Base-by-base conservation (phyloP, 116 monocot species). In the Cymodocea nodosa region DNA sequence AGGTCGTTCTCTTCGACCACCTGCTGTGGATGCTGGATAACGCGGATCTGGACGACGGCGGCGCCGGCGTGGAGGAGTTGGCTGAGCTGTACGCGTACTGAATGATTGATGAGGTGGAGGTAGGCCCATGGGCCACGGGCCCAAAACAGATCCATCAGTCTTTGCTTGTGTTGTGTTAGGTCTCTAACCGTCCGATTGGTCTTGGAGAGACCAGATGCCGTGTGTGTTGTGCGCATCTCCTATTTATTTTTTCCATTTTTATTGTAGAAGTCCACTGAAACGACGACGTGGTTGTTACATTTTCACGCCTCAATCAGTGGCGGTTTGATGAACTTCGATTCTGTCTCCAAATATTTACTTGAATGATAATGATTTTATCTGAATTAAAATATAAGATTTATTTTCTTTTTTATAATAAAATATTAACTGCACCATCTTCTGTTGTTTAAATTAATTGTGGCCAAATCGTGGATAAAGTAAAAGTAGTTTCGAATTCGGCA, bases 21-120 rank as follows among this genome's bases (percentile, higher is more conserved):
- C 79, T 93, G 0, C 73, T 93, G 48, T 93, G 93, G 93, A 88
- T 93, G 88, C 71, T 93, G 25, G 85, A 93, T 56, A 93, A 85
- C 69, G 75, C 73, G 0, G 76, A 79, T 36, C 72, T 62, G 0
- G 78, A 72, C 23, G 70, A 53, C 11, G 74, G n/a, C 11, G 74
- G n/a, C 54, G 63, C 30, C 5, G 92, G 64, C 13, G 87, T 51
- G 70, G 59, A 76, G 77, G 89, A 89, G 72, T 62, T 89, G 48
- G 78, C 80, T 5, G 52, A 70, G 51, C 79, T 87, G 35, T 87
- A 87, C 36, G 78, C 68, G 4, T 86, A 44, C 51, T 85, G 74
- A 79, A 24, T 30, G 24, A 50, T 4, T 34, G 52, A 6, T 51
- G 30, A 17, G 7, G 5, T 8, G 16, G 35, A 61, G 11, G 16